Evolutionary conservation across 306 rosid species (phyloP).

Genomic region (Acacia crassicarpa): DNA sequence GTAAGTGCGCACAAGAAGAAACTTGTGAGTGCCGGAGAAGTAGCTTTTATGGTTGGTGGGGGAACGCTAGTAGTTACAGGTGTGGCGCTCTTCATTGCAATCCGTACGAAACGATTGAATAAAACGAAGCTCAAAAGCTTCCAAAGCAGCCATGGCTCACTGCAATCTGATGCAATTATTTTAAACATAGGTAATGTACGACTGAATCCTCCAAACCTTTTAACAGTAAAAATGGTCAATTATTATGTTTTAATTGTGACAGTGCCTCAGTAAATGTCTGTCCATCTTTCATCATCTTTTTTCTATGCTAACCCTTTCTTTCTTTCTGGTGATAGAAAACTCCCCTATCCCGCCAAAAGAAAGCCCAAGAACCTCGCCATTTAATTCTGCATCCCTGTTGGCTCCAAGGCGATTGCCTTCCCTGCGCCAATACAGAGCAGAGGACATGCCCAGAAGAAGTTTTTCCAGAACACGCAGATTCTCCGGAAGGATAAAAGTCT

Average conservation of each 20-base stretch:
- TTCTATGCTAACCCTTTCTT: neutral
- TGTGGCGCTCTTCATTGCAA: slow-evolving; percentile 51
- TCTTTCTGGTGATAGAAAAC: slow-evolving; percentile 33
- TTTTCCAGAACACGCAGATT: slow-evolving; percentile 57
- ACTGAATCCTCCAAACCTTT: neutral
- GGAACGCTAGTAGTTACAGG: slow-evolving; percentile 66
- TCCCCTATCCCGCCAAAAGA: slow-evolving; percentile 46
- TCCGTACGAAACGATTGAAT: slow-evolving; percentile 46
- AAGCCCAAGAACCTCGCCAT: slow-evolving; percentile 50
- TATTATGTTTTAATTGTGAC: neutral
- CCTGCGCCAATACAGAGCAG: slow-evolving; percentile 47
- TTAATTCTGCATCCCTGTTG: slow-evolving; percentile 54
- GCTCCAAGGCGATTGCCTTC: slow-evolving; percentile 62
- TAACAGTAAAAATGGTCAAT: neutral
- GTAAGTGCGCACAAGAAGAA: slow-evolving; percentile 50
- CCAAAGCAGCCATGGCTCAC: slow-evolving; percentile 41
- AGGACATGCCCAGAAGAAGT: slow-evolving; percentile 60
- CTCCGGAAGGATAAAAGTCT: slow-evolving; percentile 60
- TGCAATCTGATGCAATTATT: slow-evolving; percentile 44
- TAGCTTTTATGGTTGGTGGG: slow-evolving; percentile 73
- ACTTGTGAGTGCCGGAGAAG: slow-evolving; percentile 65
- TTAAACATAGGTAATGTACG: slow-evolving; percentile 50
- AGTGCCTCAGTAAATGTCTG: neutral
- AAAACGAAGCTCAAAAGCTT: slow-evolving; percentile 33
- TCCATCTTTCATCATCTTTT: slow-evolving; percentile 3